Percentiles rank a stretch among this genome's conserved stretches.
Conservation (phyloP, 2,329 filamentous ascomycete genomes). For the Furcasterigmium furcatum region DNA sequence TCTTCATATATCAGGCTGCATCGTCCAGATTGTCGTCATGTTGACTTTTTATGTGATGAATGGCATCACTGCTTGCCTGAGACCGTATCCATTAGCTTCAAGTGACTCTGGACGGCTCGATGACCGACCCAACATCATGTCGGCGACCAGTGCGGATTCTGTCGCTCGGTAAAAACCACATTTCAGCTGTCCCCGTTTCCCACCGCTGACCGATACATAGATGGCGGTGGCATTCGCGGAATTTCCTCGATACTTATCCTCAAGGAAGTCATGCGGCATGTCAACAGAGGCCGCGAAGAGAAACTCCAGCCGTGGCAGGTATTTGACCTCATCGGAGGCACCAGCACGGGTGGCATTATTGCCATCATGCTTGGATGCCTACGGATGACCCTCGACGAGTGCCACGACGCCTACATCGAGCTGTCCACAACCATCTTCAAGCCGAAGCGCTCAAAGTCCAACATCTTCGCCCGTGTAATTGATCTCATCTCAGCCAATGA, state of each 20-base stretch:
- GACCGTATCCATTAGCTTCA: too few species aligned
- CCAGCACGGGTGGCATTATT: slow-evolving; percentile 14
- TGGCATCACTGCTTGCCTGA: too few species aligned
- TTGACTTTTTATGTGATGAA: too few species aligned
- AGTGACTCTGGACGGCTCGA: too few species aligned
- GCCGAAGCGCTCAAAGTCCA: slow-evolving; percentile 11
- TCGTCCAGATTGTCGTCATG: too few species aligned
- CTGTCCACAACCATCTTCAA: slow-evolving; percentile 16
- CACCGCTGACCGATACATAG: too few species aligned
- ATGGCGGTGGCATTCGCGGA: slow-evolving; percentile 11
- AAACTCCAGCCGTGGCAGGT: slow-evolving; percentile 11
- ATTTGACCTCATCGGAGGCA: slow-evolving; percentile 14
- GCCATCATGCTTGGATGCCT: slow-evolving; percentile 17
- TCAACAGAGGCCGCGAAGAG: slow-evolving; percentile 5
- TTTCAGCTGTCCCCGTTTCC: too few species aligned
- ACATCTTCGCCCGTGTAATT: slow-evolving; percentile 8
- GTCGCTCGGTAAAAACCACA: background rate
- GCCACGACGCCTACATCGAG: slow-evolving; percentile 13
- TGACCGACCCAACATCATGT: too few species aligned
- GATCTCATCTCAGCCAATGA: slow-evolving; percentile 6
- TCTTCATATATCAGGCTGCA: too few species aligned
- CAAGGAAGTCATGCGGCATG: slow-evolving; percentile 10
- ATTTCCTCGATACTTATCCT: slow-evolving; percentile 9
- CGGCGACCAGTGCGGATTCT: background rate
- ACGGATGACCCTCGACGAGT: slow-evolving; percentile 17